These are phyloP conservation scores for Diutina ranongensis DNA, from an alignment of 1,139 yeast species.

Conservation along the genomic window DNA sequence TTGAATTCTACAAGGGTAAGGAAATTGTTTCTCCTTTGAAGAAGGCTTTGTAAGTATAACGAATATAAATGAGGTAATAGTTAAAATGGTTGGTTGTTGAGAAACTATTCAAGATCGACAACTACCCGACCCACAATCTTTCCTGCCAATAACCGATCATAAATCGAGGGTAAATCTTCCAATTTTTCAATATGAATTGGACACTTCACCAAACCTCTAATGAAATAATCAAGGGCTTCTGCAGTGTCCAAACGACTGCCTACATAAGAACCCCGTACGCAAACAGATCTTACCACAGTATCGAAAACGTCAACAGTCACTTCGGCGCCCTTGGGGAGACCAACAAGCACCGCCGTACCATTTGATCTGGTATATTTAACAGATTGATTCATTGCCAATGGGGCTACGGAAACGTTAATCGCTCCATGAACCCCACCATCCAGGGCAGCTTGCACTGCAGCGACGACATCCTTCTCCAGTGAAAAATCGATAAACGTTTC, in stretches of 20 bases:
- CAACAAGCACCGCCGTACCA: conserved; percentile 74
- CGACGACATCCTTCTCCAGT: conserved; percentile 40
- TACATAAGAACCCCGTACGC: conserved; percentile 65
- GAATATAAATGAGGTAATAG: neutral
- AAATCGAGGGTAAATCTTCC: conserved; percentile 47
- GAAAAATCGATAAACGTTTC: conserved; percentile 61
- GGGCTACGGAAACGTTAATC: conserved; percentile 71
- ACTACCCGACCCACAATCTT: conserved; percentile 63
- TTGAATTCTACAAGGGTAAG: conserved; percentile 76
- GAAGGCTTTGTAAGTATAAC: conserved; percentile 43
- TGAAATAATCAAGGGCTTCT: conserved; percentile 66
- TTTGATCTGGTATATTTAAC: conserved; percentile 58
- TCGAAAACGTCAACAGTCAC: conserved; percentile 50
- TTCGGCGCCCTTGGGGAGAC: conserved; percentile 66
- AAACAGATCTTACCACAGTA: conserved; percentile 53
- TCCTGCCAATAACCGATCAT: conserved; percentile 59
- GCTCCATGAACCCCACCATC: conserved; percentile 79
- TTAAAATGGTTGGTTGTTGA: neutral
- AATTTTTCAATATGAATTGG: conserved; percentile 60
- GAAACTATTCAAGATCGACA: conserved; percentile 38
- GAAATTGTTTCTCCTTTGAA: conserved; percentile 64
- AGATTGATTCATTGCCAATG: conserved; percentile 58
- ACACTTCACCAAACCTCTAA: conserved; percentile 55
- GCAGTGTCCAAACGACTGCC: conserved; percentile 74
- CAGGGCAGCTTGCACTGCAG: conserved; percentile 47